Percentiles rank a stretch among this genome's conserved stretches.
phyloP scores from a whole-genome alignment of 257 asterid species.

The Paraleonurus japonicus region DNA sequence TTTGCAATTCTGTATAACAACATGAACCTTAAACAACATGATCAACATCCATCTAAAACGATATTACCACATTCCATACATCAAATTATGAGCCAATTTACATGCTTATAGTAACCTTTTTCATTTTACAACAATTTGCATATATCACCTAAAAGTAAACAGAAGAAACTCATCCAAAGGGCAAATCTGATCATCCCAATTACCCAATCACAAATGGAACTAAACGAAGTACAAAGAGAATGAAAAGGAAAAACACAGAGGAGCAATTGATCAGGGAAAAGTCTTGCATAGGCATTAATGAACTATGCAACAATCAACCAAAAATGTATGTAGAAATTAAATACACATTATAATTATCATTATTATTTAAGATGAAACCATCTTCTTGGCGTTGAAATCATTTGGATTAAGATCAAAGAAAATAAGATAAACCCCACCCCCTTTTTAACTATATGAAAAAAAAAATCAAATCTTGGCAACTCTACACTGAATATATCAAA shows the following conservation, averaged over 20 bases:
- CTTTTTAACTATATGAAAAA: background rate
- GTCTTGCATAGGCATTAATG: background rate
- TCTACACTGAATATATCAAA: background rate
- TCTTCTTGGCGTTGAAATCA: too few relatives aligned
- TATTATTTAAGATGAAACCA: background rate
- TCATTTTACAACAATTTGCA: background rate
- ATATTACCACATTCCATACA: background rate
- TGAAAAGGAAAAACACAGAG: background rate
- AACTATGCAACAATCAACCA: background rate
- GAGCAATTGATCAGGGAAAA: background rate
- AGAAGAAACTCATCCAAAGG: background rate
- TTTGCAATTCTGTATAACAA: background rate
- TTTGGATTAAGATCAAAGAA: conserved; percentile 3
- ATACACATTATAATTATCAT: background rate
- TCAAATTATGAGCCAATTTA: background rate
- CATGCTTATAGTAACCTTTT: background rate
- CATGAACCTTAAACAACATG: background rate
- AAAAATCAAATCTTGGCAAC: conserved; percentile 21
- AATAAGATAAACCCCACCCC: background rate
- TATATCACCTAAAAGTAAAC: background rate
- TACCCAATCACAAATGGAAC: background rate
- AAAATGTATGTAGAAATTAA: background rate
- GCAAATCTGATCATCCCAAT: background rate
- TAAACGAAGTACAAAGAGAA: background rate
- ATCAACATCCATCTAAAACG: background rate